These are phyloP conservation scores for Cystofilobasidium ferigula DNA, from an alignment of 768 basidiomycete genomes.

Conservation along the genomic window DNA sequence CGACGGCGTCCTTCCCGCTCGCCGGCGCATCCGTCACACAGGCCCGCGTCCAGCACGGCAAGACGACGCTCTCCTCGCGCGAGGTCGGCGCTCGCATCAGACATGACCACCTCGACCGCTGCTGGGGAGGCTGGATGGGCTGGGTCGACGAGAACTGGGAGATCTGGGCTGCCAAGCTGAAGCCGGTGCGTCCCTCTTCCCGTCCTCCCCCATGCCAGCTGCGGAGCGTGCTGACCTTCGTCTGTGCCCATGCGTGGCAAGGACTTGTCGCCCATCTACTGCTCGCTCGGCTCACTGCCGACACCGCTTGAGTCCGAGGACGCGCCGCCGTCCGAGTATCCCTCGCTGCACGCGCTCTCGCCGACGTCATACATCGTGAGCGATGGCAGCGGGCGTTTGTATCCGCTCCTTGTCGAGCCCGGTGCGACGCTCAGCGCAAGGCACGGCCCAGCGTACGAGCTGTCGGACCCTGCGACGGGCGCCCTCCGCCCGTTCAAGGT, in stretches of 20 bases:
- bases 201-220: background rate
- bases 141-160: conserved; percentile 59
- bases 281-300: conserved; percentile 26
- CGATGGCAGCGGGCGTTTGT: conserved; percentile 61
- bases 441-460: conserved; percentile 17
- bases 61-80: conserved; percentile 56
- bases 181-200: conserved; percentile 45
- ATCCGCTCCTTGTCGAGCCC: conserved; percentile 42
- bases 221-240: background rate
- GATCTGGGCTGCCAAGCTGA: conserved; percentile 52
- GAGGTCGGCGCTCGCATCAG: conserved; percentile 75
- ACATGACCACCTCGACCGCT: conserved; percentile 64
- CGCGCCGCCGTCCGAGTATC: conserved; percentile 56
- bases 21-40: conserved; percentile 47
- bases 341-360: conserved; percentile 52
- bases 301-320: conserved; percentile 30
- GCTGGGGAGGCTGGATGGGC: conserved; percentile 43
- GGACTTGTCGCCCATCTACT: conserved; percentile 19
- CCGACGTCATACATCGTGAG: conserved; percentile 48
- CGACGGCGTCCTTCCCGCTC: conserved; percentile 46
- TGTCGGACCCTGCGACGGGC: background rate
- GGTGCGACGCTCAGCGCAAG: background rate
- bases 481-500: conserved; percentile 24
- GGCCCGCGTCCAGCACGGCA: conserved; percentile 44
- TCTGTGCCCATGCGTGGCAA: background rate